Evolutionary conservation across 768 basidiomycete genomes (phyloP), one percentile per base, ranked within the genome.

Genomic region (Pisolithus microcarpus): DNA sequence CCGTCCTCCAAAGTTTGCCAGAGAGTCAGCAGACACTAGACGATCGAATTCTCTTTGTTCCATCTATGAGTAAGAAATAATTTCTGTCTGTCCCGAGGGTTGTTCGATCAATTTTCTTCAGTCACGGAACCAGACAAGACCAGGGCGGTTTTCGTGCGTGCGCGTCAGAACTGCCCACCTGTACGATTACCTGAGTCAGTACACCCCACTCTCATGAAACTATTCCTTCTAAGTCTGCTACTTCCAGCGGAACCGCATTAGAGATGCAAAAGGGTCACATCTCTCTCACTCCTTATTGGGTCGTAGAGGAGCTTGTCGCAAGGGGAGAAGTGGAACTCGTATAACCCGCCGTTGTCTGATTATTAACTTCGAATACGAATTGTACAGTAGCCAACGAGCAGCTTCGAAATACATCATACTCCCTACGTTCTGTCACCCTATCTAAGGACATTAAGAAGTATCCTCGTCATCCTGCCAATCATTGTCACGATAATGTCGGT

Each of bases 1-100:
- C 87, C 1, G 91, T 95, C 5, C 73, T 97, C 24, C 87, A 91
- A 59, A 79, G 84, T 54, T 69, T 97, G 28, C 94, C 94, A 0
- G 81, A 80, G 42, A 74, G 79, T 46, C 85, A 95, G 58, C 76
- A 82, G 19, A 79, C 82, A 46, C 71, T 95, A 49, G 88, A 92
- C 51, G 91, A 94, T 59, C 75, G 78, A 6, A 72, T 79, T 4
- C 70, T 80, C 9, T 84, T 87, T 60, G 77, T 84, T 56, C 87
- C 80, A 43, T 78, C 76, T n/a, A 94, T 85, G 88, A 77, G 79
- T 84, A 65, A 48, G 81, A 71, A 19, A 62, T 46, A 26, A 10
- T 44, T 10, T 43, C 48, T 19, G 21, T 11, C 10, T 24, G 11
- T 5, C 26, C 30, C 7, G 37, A 10, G 18, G 18, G 38, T 19